phyloP scores from a whole-genome alignment of 495 filamentous ascomycete species.

The Penicillium simplicissimum region DNA sequence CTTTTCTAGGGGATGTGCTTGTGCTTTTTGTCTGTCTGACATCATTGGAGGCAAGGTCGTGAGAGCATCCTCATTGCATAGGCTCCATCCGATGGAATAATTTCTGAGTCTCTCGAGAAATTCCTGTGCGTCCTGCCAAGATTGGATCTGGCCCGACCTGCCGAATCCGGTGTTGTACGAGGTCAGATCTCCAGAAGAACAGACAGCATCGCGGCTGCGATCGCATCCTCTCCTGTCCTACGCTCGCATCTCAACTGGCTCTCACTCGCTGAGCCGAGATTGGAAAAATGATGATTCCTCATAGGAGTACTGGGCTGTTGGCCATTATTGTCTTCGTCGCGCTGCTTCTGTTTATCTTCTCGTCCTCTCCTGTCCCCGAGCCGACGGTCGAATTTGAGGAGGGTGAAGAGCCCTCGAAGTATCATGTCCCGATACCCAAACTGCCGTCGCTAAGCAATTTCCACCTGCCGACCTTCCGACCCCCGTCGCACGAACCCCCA shows the following conservation, averaged over 20 bases:
- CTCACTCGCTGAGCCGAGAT: slow-evolving; percentile 10
- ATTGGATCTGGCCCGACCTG: slow-evolving; percentile 10
- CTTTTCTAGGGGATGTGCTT: slow-evolving; percentile 11
- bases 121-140: slow-evolving; percentile 6
- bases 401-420: slow-evolving; percentile 33
- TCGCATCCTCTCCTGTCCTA: slow-evolving; percentile 1
- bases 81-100: slow-evolving; percentile 14
- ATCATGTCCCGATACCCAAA: slow-evolving; percentile 40
- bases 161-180: slow-evolving; percentile 21
- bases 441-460: slow-evolving; percentile 42
- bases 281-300: slow-evolving; percentile 41
- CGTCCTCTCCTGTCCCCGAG: slow-evolving; percentile 40
- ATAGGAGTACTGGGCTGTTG: slow-evolving; percentile 44
- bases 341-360: slow-evolving; percentile 48
- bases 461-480: slow-evolving; percentile 56
- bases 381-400: slow-evolving; percentile 24
- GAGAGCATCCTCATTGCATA: not conserved
- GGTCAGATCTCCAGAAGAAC: slow-evolving; percentile 18
- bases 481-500: slow-evolving; percentile 72
- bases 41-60: slow-evolving; percentile 14
- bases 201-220: slow-evolving; percentile 9
- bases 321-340: slow-evolving; percentile 46
- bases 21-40: slow-evolving; percentile 8
- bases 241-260: not conserved
- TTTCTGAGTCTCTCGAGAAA: not conserved